Percentiles rank a stretch among this genome's conserved stretches.
phyloP scores from a whole-genome alignment of 169 alveolate species.

The Plasmodium reichenowi region DNA sequence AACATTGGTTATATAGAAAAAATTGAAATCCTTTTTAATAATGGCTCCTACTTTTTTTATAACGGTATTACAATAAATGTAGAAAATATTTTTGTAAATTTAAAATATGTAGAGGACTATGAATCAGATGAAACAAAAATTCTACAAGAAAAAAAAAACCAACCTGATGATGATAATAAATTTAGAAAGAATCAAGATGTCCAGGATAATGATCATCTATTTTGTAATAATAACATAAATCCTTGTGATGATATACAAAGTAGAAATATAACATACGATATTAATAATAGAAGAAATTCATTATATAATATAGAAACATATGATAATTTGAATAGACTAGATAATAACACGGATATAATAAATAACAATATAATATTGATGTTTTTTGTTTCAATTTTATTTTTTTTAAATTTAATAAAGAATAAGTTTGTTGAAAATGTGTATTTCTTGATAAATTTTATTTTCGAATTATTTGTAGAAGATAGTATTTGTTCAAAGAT shows the following conservation, averaged over 20 bases:
- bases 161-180: background rate
- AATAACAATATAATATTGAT: background rate
- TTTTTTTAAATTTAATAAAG: background rate
- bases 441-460: background rate
- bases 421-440: background rate
- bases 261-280: background rate
- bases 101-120: background rate
- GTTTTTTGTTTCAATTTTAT: background rate
- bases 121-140: background rate
- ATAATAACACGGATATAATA: background rate
- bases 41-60: conserved; percentile 2
- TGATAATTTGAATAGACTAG: background rate
- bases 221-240: background rate
- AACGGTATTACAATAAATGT: conserved; percentile 7
- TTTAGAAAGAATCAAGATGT: background rate
- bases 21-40: no score
- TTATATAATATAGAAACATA: no score
- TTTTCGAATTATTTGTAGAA: background rate
- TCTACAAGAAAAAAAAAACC: background rate
- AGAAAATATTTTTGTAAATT: conserved; percentile 30
- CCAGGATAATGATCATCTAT: background rate
- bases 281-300: background rate
- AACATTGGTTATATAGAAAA: no score
- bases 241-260: background rate
- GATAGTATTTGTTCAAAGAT: background rate